Percentiles rank a stretch among this genome's conserved stretches.
Conservation (phyloP, 2,329 filamentous ascomycete species). For the Amesomyces nigricolor region DNA sequence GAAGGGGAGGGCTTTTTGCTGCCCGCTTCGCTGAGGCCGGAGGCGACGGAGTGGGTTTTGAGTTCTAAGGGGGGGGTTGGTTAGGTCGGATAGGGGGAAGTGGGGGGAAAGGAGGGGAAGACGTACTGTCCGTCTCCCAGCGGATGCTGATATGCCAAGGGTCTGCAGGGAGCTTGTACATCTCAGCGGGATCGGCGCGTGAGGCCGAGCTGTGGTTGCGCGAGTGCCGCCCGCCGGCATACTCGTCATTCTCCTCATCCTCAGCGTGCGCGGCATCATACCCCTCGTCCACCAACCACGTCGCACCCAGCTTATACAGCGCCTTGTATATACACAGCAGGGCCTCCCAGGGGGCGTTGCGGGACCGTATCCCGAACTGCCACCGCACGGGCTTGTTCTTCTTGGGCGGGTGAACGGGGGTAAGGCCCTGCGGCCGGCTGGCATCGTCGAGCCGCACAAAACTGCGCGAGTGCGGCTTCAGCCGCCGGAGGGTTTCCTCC, state of each 20-base stretch:
- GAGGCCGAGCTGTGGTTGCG: constrained; percentile 30
- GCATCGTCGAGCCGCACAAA: constrained; percentile 62
- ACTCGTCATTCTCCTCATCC: constrained; percentile 39
- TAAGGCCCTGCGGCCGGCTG: constrained; percentile 56
- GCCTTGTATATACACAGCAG: constrained; percentile 94
- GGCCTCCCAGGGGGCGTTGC: constrained; percentile 90
- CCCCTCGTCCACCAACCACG: constrained; percentile 70
- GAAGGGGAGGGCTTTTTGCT: constrained; percentile 36
- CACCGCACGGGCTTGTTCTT: constrained; percentile 80
- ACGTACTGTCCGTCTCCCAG: constrained; percentile 77
- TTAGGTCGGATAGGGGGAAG: too few relatives aligned
- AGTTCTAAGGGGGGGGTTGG: too few relatives aligned
- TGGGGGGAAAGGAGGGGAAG: constrained; percentile 28
- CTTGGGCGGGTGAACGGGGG: constrained; percentile 58
- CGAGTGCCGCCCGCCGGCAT: constrained; percentile 28
- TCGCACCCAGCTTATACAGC: constrained; percentile 76
- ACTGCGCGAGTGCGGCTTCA: constrained; percentile 79
- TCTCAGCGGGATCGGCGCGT: constrained; percentile 48
- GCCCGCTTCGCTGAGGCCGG: constrained; percentile 33
- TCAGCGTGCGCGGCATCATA: constrained; percentile 44
- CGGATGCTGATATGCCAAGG: constrained; percentile 92
- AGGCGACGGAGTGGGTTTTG: constrained; percentile 33
- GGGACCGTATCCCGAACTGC: constrained; percentile 95
- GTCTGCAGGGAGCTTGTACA: constrained; percentile 84
- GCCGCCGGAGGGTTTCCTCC: constrained; percentile 69